Percentiles rank a stretch among this genome's conserved stretches.
These are phyloP conservation scores for Delitschia confertaspora DNA, from an alignment of 495 filamentous ascomycete genomes.

Conservation along the genomic window DNA sequence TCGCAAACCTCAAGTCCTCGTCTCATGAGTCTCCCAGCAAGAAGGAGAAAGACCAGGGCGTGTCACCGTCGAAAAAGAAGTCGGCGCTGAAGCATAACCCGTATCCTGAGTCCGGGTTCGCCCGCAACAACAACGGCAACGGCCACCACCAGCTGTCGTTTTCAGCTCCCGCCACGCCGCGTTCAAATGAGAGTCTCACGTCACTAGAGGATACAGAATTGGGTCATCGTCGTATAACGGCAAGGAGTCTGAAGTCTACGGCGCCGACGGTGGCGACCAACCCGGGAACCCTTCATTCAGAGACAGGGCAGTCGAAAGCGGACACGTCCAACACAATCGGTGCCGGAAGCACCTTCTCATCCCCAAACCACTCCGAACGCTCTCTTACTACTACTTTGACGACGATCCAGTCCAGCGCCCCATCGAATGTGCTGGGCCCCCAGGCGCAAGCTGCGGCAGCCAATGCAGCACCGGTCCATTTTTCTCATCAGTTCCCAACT, in stretches of 20 bases:
- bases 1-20: conserved; percentile 71
- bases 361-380: conserved; percentile 80
- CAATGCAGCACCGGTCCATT: conserved; percentile 47
- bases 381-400: conserved; percentile 93
- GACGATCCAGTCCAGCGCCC: conserved; percentile 82
- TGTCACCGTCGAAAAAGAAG: conserved; percentile 51
- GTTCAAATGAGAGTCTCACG: conserved; percentile 35
- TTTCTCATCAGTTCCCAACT: conserved; percentile 83
- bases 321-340: conserved; percentile 63
- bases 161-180: conserved; percentile 38
- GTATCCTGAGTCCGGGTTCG: conserved; percentile 60
- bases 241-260: conserved; percentile 56
- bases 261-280: conserved; percentile 78
- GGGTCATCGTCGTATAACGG: conserved; percentile 39
- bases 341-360: conserved; percentile 84
- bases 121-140: conserved; percentile 41
- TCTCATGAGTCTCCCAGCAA: conserved; percentile 44
- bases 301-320: conserved; percentile 69
- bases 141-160: conserved; percentile 55
- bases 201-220: conserved; percentile 39
- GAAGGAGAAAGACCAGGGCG: conserved; percentile 41
- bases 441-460: conserved; percentile 32
- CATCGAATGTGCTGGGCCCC: conserved; percentile 49
- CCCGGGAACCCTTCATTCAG: conserved; percentile 61
- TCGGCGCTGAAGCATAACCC: conserved; percentile 68